These are phyloP conservation scores for Kodamaea sagamina DNA, from an alignment of 805 yeast species.

Conservation along the genomic window DNA sequence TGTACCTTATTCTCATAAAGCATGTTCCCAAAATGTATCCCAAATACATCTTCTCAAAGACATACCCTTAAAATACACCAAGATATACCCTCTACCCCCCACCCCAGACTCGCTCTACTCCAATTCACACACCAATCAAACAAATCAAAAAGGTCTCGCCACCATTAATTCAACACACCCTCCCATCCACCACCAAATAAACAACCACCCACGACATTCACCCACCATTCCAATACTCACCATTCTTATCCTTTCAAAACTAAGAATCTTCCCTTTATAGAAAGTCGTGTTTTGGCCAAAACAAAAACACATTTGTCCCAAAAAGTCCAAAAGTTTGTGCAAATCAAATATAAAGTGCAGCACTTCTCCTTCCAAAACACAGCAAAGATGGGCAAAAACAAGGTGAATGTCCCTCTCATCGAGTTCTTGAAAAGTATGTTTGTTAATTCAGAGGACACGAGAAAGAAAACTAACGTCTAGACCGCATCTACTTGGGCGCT, in stretches of 20 bases:
- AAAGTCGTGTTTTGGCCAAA: conserved; percentile 7
- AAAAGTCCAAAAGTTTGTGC: neutral
- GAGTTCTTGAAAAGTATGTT: conserved; percentile 48
- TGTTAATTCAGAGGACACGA: neutral
- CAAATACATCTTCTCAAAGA: too few relatives aligned
- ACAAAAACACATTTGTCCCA: conserved; percentile 4
- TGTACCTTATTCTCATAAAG: too few relatives aligned
- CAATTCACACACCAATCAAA: too few relatives aligned
- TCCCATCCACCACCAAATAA: neutral
- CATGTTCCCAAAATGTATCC: too few relatives aligned
- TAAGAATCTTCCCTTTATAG: neutral
- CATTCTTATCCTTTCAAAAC: neutral
- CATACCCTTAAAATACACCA: too few relatives aligned
- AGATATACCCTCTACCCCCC: too few relatives aligned
- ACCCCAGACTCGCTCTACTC: too few relatives aligned
- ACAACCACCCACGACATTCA: neutral
- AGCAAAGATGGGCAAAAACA: conserved; percentile 19
- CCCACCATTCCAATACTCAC: neutral
- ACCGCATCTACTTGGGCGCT: conserved; percentile 86
- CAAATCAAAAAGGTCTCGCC: too few relatives aligned
- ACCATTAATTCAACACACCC: neutral
- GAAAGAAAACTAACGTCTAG: conserved; percentile 33
- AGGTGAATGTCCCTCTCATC: conserved; percentile 35
- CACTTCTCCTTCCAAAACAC: neutral
- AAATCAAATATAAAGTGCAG: conserved; percentile 1